Conservation (phyloP, 192 early-diverging fungal species). For the Glomus cerebriforme region DNA sequence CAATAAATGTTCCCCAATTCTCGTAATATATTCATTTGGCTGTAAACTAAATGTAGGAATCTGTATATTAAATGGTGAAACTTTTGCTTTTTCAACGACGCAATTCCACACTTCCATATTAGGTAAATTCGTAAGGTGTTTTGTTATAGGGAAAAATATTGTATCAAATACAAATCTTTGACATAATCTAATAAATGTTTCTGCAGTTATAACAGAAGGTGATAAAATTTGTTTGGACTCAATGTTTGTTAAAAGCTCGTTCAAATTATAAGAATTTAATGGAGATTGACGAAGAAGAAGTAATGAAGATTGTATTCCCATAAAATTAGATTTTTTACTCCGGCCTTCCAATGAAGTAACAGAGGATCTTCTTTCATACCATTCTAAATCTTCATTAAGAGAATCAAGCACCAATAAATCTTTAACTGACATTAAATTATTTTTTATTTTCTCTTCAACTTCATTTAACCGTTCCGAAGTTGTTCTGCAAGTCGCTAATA, state of each 20-base stretch:
- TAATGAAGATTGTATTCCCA: slow-evolving; percentile 43
- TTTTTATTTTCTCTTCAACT: slow-evolving; percentile 47
- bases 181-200: slow-evolving; percentile 40
- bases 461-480: slow-evolving; percentile 44
- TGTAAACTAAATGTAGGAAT: slow-evolving; percentile 66
- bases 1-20: slow-evolving; percentile 67
- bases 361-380: slow-evolving; percentile 9
- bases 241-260: slow-evolving; percentile 39
- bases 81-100: slow-evolving; percentile 25
- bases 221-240: slow-evolving; percentile 27
- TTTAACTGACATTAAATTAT: slow-evolving; percentile 30
- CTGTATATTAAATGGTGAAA: slow-evolving; percentile 37
- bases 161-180: slow-evolving; percentile 64
- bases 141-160: slow-evolving; percentile 51
- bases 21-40: slow-evolving; percentile 68
- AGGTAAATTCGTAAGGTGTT: slow-evolving; percentile 48
- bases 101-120: slow-evolving; percentile 47
- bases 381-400: not conserved
- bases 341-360: not conserved
- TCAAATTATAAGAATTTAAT: slow-evolving; percentile 54
- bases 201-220: slow-evolving; percentile 18
- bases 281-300: slow-evolving; percentile 50
- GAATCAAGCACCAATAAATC: slow-evolving; percentile 34
- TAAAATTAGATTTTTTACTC: slow-evolving; percentile 13
- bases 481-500: slow-evolving; percentile 56